Conservation (phyloP, 75 land plant species). For the Pinus taeda region DNA sequence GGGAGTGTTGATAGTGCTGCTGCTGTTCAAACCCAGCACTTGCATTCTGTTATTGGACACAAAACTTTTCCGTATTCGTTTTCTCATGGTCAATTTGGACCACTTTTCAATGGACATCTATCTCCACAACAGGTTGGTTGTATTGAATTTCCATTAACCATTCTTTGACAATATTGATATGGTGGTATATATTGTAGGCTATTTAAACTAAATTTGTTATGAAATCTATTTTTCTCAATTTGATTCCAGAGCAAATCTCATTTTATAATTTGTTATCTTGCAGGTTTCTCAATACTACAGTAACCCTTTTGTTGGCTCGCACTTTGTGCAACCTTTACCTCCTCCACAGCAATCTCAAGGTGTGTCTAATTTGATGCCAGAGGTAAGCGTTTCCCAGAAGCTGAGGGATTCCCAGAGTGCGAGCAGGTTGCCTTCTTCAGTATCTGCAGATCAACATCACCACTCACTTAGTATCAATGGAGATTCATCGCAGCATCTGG, state of each 20-base stretch:
- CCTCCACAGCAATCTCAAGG: neutral
- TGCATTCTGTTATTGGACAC: slow-evolving; percentile 38
- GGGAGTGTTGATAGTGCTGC: slow-evolving; percentile 13
- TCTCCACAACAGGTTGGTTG: slow-evolving; percentile 29
- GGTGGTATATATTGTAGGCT: neutral
- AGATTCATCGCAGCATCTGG: slow-evolving; percentile 3
- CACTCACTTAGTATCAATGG: neutral
- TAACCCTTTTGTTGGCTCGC: slow-evolving; percentile 2
- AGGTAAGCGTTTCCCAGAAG: neutral
- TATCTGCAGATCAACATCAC: neutral
- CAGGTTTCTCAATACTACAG: slow-evolving; percentile 8
- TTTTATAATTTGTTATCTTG: neutral
- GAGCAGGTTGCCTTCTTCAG: neutral
- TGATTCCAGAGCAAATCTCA: neutral
- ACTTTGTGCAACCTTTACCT: neutral
- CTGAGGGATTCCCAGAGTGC: neutral
- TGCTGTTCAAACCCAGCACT: slow-evolving; percentile 33
- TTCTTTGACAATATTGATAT: neutral
- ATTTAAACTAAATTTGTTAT: neutral
- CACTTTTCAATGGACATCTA: slow-evolving; percentile 12
- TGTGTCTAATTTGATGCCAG: slow-evolving; percentile 3
- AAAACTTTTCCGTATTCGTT: slow-evolving; percentile 31
- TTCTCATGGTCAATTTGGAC: slow-evolving; percentile 26
- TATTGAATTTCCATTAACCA: neutral
- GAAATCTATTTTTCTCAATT: neutral